Conservation (phyloP, 2,329 filamentous ascomycete species). For the Trichoderma lentiforme region DNA sequence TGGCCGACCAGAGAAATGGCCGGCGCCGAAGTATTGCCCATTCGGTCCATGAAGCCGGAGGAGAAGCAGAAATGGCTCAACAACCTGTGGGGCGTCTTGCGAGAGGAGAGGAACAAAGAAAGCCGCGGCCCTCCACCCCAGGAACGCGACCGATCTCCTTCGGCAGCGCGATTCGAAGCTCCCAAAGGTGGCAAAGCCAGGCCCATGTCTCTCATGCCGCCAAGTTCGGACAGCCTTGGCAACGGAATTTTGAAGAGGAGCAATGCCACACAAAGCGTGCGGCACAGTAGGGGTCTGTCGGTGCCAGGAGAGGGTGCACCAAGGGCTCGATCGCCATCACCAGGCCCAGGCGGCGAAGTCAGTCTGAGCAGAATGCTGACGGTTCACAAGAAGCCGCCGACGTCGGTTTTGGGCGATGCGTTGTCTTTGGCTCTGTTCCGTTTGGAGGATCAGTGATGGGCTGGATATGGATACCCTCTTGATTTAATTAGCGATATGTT, state of each 20-base stretch:
- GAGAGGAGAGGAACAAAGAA: slow-evolving; percentile 24
- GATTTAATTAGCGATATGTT: neutral
- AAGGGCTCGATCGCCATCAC: slow-evolving; percentile 7
- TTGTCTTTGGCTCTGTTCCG: slow-evolving; percentile 24
- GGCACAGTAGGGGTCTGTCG: slow-evolving; percentile 19
- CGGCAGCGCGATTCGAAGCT: slow-evolving; percentile 22
- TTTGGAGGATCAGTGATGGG: slow-evolving; percentile 14
- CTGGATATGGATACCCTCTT: neutral
- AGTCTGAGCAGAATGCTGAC: slow-evolving; percentile 20
- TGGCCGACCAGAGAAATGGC: slow-evolving; percentile 37
- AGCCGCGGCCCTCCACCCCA: slow-evolving; percentile 1
- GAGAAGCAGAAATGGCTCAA: slow-evolving; percentile 36
- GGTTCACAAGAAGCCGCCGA: slow-evolving; percentile 21
- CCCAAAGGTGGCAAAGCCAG: slow-evolving; percentile 24
- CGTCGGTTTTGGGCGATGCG: slow-evolving; percentile 21
- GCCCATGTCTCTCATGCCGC: slow-evolving; percentile 28
- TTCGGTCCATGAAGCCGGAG: slow-evolving; percentile 35
- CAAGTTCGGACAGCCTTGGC: neutral
- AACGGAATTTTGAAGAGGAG: slow-evolving; percentile 10
- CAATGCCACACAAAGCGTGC: slow-evolving; percentile 20
- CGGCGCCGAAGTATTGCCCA: slow-evolving; percentile 34
- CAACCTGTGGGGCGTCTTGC: slow-evolving; percentile 30
- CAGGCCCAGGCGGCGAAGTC: slow-evolving; percentile 17
- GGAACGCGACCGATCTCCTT: slow-evolving; percentile 13
- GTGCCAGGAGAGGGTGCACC: slow-evolving; percentile 9